Base-by-base conservation (phyloP, 805 yeast species). In the Lipomyces mesembrius region DNA sequence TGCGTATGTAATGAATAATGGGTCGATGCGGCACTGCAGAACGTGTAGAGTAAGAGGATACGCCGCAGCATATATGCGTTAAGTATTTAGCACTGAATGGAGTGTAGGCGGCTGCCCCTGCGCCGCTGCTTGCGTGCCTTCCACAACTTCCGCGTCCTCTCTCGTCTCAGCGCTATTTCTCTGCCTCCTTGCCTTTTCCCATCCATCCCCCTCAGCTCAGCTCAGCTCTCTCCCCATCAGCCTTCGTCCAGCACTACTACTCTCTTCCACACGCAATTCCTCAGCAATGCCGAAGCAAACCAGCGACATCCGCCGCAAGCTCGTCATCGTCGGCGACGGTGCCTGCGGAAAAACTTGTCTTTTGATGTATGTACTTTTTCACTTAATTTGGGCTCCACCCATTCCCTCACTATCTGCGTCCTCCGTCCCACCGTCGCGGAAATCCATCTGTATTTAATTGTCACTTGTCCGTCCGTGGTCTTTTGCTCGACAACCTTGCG, bases 321-420 rank as follows among this genome's bases (percentile, higher is more conserved):
- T 92, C 77, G 97, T 92, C 79, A 91, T 92, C 77, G 97, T 92
- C 65, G 97, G 97, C 80, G 97, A 92, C 79, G 97, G 97, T 87
- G 97, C 97, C 66, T 92, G 97, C 83, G 97, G 97, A 83, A 92
- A 92, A 78, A 92, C 97, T 7, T 92, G 97, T 85, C 83, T 92
- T 75, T 84, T 92, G 79, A 92, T 92, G 76, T 73, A 66, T 9
- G 68, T 62, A n/a, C 32, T 29, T 37, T 53, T 61, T 51, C 22
- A 43, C 49, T 43, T 43, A 17, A 43, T 6, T 6, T 43, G 7
- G 22, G 49, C 20, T n/a, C 49, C 22, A 17, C n/a, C 14, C 49
- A 43, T 17, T 43, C 22, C 49, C 20, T 43, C 49, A 43, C 22
- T 43, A 43, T 43, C 22, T 37, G 17, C 43, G 43, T 11, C 43